These are phyloP conservation scores for Dactylonectria macrodidyma DNA, from an alignment of 2,329 filamentous ascomycete genomes.

Conservation along the genomic window DNA sequence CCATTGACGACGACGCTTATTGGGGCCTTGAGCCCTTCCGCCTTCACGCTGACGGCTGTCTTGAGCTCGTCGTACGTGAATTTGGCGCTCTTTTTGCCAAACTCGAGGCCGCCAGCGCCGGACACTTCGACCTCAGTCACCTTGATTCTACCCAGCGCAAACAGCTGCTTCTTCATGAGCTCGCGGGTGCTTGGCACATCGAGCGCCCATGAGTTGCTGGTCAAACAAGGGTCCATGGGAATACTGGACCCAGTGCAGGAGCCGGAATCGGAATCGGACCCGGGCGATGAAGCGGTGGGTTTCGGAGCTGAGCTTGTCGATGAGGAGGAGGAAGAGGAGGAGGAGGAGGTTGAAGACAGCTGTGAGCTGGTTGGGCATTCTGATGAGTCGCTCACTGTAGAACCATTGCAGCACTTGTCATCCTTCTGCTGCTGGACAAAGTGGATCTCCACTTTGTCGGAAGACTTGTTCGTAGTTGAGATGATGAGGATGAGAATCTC, in stretches of 20 bases:
- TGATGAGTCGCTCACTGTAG: not conserved
- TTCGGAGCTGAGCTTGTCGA: conserved; percentile 14
- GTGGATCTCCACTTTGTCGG: conserved; percentile 5
- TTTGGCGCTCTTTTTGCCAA: conserved; percentile 5
- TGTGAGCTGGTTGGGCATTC: not conserved
- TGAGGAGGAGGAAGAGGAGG: too few species aligned
- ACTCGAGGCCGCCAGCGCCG: conserved; percentile 7
- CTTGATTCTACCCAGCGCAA: not conserved
- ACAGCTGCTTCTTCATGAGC: conserved; percentile 21
- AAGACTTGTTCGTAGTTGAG: conserved; percentile 12
- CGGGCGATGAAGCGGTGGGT: conserved; percentile 1
- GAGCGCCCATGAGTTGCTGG: conserved; percentile 1
- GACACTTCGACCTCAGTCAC: conserved; percentile 19
- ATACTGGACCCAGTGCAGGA: conserved; percentile 17
- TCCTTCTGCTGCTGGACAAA: conserved; percentile 19
- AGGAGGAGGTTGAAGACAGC: not conserved
- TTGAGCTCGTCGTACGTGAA: conserved; percentile 11
- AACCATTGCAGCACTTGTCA: conserved; percentile 14
- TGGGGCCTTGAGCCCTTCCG: not conserved
- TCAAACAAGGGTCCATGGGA: conserved; percentile 20
- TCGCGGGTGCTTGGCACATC: conserved; percentile 19
- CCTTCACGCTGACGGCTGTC: not conserved
- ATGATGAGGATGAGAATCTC: conserved; percentile 7
- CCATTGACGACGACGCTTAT: conserved; percentile 12
- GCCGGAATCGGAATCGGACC: not conserved